Evolutionary conservation across 805 yeast genomes (phyloP), one percentile per base, ranked within the genome.

Genomic region (Pichia occidentalis): DNA sequence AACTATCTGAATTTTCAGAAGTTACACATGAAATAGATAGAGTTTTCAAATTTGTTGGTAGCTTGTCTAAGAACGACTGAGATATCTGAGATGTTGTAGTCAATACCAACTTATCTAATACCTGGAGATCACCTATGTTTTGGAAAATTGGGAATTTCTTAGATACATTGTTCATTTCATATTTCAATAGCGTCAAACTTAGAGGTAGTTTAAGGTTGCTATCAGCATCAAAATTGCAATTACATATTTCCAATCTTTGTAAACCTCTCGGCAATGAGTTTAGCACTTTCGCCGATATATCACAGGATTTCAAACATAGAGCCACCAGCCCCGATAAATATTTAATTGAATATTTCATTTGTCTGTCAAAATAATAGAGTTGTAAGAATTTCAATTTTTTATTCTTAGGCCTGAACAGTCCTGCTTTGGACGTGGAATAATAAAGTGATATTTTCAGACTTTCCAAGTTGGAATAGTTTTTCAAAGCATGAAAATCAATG

Each of bases 371-470:
- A 17, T 34, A 39, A 13, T 24, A 29, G 2, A 39, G 19, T 4
- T 29, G 28, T n/a, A 39, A 29, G 13, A n/a, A 11, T 16, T 29
- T 30, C 11, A 39, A 20, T 7, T 14, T 12, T 20, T 13, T 16
- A 6, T 30, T 34, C 9, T 18, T 23, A 13, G 34, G 8, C 18
- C 11, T 24, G 25, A 39, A 39, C 24, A 10, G 11, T 9, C 38
- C 42, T 5, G 35, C 25, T 26, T 39, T 39, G 16, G 24, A 22
- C 7, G 17, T 9, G 3, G 42, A 39, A 25, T 39, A 33, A 12
- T 33, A 24, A 2, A 34, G 9, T 4, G 42, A 34, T 5, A 39
- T 21, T 24, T 34, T 39, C 6, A 39, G 16, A n/a, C 13, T 34
- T 21, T 26, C 19, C 4, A 39, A 17, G 6, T 9, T 14, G n/a